Evolutionary conservation across 495 filamentous ascomycete genomes (phyloP), one percentile per base, ranked within the genome.

Genomic region (Xylaria telfairii): DNA sequence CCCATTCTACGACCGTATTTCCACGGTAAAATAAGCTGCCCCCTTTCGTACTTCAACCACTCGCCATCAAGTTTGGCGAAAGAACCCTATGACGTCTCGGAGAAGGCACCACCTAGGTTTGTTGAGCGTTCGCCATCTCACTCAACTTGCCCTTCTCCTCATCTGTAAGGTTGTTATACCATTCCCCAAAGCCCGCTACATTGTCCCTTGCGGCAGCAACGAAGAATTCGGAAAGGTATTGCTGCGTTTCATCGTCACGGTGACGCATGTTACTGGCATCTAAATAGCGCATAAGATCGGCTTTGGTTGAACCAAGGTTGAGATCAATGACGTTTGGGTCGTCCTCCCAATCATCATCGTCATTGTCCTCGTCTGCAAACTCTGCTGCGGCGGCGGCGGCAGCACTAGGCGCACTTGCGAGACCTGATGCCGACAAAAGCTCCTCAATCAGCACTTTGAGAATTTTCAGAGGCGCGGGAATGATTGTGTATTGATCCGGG

Each of bases 401-500:
- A 1, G 87, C 88, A 37, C 87, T 85, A 15, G 90, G 87, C 17
- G 85, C 83, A 61, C 72, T 77, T 28, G 82, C 74, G 21, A 71
- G 73, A 47, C 83, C 84, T 15, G 84, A 87, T 19, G 91, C 90
- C 4, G 91, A 90, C 26, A 84, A 83, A 32, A 99, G 87, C 80
- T 99, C 96, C 77, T 97, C 92, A 61, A 98, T 90, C 0, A 99
- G 87, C 9, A 99, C 92, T 83, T 99, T 99, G 81, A 97, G 82
- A 76, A 99, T 97, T 83, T 99, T 99, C 76, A 99, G 83, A 3
- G 92, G 90, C 0, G 94, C 94, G 0, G 94, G 86, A 57, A 98
- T 90, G 68, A 91, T 89, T n/a, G 95, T 97, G 83, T 89, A 98
- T 75, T 89, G 90, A 74, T 97, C 94, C 2, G 96, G 96, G 75